phyloP scores from a whole-genome alignment of 768 basidiomycete species.

The Xanthoconium purpureum region DNA sequence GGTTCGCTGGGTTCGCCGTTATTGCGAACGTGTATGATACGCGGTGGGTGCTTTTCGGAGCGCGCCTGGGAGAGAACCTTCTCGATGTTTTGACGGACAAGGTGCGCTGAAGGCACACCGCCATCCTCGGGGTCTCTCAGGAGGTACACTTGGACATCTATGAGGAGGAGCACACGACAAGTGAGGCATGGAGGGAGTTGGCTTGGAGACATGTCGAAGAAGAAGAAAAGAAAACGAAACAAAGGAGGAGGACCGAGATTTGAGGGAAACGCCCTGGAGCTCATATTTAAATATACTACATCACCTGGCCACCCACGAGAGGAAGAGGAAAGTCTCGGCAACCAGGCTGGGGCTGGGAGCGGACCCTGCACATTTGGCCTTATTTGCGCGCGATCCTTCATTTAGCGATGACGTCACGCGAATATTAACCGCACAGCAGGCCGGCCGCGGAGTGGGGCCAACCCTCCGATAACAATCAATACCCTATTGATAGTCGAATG shows the following conservation, averaged over 20 bases:
- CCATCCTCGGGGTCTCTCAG: conserved; percentile 46
- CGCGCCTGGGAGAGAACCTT: conserved; percentile 51
- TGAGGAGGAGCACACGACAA: conserved; percentile 52
- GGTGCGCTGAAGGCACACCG: conserved; percentile 48
- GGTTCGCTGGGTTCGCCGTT: conserved; percentile 57
- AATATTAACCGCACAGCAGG: neutral
- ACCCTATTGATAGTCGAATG: neutral
- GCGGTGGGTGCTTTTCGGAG: conserved; percentile 43
- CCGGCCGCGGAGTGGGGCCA: neutral
- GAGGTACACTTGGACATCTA: conserved; percentile 55
- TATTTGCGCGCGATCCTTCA: conserved; percentile 9
- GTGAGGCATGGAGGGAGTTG: conserved; percentile 19
- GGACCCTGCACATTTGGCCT: neutral
- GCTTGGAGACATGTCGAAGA: conserved; percentile 18
- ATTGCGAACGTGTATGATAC: conserved; percentile 69
- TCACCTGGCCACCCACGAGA: neutral
- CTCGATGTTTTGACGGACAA: conserved; percentile 47
- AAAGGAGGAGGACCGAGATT: neutral
- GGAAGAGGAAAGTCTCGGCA: neutral
- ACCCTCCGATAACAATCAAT: neutral
- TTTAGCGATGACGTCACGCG: conserved; percentile 27
- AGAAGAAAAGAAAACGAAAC: neutral
- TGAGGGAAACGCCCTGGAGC: neutral
- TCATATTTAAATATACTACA: conserved; percentile 14
- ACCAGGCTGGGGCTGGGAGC: neutral